Evolutionary conservation across 177 flowering plant genomes (phyloP).

Genomic region (Vitis hybrid): DNA sequence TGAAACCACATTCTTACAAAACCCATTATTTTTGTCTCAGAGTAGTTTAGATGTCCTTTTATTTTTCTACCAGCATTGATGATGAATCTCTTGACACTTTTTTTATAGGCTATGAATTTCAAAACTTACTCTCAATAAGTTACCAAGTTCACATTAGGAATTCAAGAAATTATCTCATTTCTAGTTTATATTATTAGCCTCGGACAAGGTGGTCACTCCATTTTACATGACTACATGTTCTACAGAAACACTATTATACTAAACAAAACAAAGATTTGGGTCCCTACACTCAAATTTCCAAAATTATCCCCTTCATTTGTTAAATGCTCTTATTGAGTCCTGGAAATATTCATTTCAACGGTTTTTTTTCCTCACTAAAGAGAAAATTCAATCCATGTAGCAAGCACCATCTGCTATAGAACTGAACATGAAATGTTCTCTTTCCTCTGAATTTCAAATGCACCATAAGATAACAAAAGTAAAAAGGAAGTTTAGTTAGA

Average conservation of each 20-base stretch:
- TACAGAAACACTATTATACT: background rate
- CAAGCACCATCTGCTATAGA: background rate
- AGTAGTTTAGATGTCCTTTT: background rate
- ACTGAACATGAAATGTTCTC: background rate
- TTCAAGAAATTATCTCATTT: background rate
- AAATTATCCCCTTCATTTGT: background rate
- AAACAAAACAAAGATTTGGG: background rate
- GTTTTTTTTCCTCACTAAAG: background rate
- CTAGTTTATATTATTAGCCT: background rate
- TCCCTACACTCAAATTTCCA: background rate
- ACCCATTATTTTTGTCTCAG: background rate
- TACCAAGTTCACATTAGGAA: background rate
- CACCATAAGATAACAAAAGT: background rate
- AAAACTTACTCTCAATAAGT: background rate
- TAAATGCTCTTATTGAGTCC: background rate
- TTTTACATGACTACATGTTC: background rate
- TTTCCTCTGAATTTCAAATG: background rate
- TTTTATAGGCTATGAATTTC: no score
- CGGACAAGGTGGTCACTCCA: background rate
- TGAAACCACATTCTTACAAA: no score
- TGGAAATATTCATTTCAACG: background rate
- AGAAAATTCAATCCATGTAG: background rate
- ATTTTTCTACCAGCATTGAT: no score
- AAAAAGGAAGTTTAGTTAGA: background rate
- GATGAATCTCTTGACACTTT: no score